Evolutionary conservation across 2,329 filamentous ascomycete species (phyloP), one percentile per base, ranked within the genome.

Genomic region (Monilinia aucupariae): DNA sequence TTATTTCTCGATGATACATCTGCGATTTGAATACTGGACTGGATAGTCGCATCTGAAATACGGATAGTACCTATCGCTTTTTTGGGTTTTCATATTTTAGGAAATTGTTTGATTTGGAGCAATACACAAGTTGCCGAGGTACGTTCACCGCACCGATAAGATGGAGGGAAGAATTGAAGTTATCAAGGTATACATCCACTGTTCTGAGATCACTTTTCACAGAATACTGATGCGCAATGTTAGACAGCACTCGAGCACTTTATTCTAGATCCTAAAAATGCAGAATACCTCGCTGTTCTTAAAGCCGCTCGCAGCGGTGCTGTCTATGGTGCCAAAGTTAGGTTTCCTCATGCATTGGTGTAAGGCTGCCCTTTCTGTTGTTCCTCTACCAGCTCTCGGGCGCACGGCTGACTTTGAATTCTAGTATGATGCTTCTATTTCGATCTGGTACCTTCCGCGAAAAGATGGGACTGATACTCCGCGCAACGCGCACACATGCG

Each of bases 281-380:
- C 94, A 72, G 91, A 94, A 71, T 75, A 92, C 62, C 84, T 99
- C 66, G 85, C 90, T 63, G 82, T 99, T 69, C 76, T 96, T 76
- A 99, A 99, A 83, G 91, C 87, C 72, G 89, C 94, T 69, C 91
- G 94, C 78, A 99, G 97, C 85, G 94, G 94, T 76, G 87, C 92
- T 68, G 91, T 99, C 67, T 99, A 99, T 78, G 94, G 94, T 65
- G 86, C 90, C 71, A 97, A 97, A 84, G 91, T 99, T 76, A 92
- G 94, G 68, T 97, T 99, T 79, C 94, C 94, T 68, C 94, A 99
- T 79, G 94, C 94, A 65, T 83, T 99, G 70, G 94, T 99, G 83
- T 86, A 80, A 67, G 79, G n/a, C n/a, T 15, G 20, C 62, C 47
- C 30, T 43, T 34, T 53, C 47, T 27, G 47, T 22, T 43, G 37